Evolutionary conservation across 352 stramenopile species (phyloP).

Genomic region (Salisapilia sapeloensis): DNA sequence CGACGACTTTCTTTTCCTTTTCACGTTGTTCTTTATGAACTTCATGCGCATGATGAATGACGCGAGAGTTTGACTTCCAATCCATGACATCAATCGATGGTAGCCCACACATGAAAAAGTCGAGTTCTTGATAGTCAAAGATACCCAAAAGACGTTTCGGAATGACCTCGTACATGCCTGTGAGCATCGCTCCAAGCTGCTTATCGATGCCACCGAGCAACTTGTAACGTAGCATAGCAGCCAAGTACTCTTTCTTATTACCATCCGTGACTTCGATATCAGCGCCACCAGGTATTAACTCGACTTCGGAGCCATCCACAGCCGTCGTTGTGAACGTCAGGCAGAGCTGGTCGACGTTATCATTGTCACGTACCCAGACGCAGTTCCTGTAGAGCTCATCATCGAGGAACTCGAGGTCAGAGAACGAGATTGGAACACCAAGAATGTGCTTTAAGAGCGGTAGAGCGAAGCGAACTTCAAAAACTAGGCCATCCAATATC

Average conservation of each 20-base stretch:
- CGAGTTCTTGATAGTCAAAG: constrained; percentile 92
- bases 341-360: constrained; percentile 43
- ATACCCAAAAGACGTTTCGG: constrained; percentile 76
- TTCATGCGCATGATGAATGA: constrained; percentile 22
- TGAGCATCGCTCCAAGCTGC: constrained; percentile 83
- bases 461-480: constrained; percentile 93
- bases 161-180: constrained; percentile 87
- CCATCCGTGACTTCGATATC: constrained; percentile 87
- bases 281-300: constrained; percentile 82
- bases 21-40: constrained; percentile 7
- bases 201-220: constrained; percentile 83
- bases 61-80: constrained; percentile 65
- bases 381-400: constrained; percentile 63
- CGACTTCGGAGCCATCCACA: constrained; percentile 57
- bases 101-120: constrained; percentile 85
- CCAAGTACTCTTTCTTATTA: constrained; percentile 93
- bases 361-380: constrained; percentile 58
- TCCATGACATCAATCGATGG: constrained; percentile 75
- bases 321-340: constrained; percentile 58
- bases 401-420: constrained; percentile 68
- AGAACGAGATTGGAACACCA: constrained; percentile 72
- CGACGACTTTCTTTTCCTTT: constrained; percentile 44
- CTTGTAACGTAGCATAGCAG: constrained; percentile 85
- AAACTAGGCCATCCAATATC: constrained; percentile 91
- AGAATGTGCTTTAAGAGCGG: constrained; percentile 74